These are phyloP conservation scores for Heimioporus punctisporus DNA, from an alignment of 1,284 basidiomycete species.

Conservation along the genomic window DNA sequence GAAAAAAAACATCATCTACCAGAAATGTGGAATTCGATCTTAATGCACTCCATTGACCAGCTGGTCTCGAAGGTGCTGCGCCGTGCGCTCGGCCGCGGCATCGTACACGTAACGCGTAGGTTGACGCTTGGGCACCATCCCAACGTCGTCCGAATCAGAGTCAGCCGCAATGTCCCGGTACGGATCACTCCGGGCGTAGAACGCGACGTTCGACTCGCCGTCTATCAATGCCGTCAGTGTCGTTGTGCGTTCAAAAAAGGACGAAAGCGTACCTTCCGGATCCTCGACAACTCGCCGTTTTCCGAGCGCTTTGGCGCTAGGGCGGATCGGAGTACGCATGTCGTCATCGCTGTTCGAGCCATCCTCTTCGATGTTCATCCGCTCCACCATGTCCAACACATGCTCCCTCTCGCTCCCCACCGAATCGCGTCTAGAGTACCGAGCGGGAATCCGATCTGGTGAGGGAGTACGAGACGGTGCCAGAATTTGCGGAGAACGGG, in stretches of 20 bases:
- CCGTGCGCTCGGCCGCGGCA: constrained; percentile 75
- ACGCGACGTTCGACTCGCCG: constrained; percentile 47
- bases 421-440: constrained; percentile 23
- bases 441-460: constrained; percentile 37
- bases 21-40: background rate
- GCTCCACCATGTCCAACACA: constrained; percentile 22
- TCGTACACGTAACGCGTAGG: constrained; percentile 77
- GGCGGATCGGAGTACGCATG: constrained; percentile 41
- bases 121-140: constrained; percentile 39
- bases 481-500: constrained; percentile 54
- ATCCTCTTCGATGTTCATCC: constrained; percentile 32
- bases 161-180: constrained; percentile 32
- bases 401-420: constrained; percentile 23
- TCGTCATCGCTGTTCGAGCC: constrained; percentile 34
- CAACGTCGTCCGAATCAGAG: constrained; percentile 40
- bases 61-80: constrained; percentile 56
- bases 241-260: background rate
- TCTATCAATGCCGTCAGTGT: constrained; percentile 12
- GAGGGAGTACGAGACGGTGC: constrained; percentile 55
- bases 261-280: constrained; percentile 41
- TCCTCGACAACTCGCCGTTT: constrained; percentile 66
- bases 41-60: constrained; percentile 43
- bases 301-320: constrained; percentile 81
- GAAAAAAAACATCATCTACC: constrained; percentile 12
- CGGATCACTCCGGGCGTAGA: constrained; percentile 37